Evolutionary conservation across 768 basidiomycete species (phyloP).

Genomic region (Leccinum obscurum): DNA sequence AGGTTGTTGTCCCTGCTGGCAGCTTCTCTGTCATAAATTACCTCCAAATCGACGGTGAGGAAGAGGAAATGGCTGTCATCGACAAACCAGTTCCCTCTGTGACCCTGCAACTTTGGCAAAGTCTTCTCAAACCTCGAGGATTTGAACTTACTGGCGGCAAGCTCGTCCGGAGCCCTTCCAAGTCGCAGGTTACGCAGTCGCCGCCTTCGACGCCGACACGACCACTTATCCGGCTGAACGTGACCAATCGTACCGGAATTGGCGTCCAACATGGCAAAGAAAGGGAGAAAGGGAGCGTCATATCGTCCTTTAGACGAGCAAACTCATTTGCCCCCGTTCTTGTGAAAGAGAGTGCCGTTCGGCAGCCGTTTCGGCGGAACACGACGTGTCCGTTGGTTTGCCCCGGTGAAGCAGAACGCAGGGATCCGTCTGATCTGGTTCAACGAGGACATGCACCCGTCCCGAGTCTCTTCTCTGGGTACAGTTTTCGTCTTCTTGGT

Average conservation of each 20-base stretch:
- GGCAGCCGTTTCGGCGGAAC: conserved; percentile 49
- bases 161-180: conserved; percentile 62
- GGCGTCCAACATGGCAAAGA: conserved; percentile 9
- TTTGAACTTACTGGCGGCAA: conserved; percentile 59
- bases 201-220: conserved; percentile 18
- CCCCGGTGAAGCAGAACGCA: conserved; percentile 20
- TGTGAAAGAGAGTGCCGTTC: conserved; percentile 25
- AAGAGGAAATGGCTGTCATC: conserved; percentile 59
- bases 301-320: conserved; percentile 60
- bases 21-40: conserved; percentile 24
- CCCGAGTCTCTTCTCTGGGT: conserved; percentile 50
- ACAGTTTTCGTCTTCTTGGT: conserved; percentile 60
- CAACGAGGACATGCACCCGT: conserved; percentile 2
- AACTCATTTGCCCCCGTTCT: conserved; percentile 60
- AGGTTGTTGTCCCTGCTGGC: conserved; percentile 11
- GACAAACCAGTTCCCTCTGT: conserved; percentile 60
- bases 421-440: conserved; percentile 4
- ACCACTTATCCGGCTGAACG: conserved; percentile 6
- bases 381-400: conserved; percentile 26
- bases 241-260: background rate
- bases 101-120: conserved; percentile 69
- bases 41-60: conserved; percentile 28
- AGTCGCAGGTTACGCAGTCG: conserved; percentile 34
- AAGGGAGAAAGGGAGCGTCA: conserved; percentile 39
- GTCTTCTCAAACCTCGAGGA: conserved; percentile 65